A percentile compares a stretch with the other conserved stretches of the same genome.
phyloP scores from a whole-genome alignment of 805 yeast species.

The Saccharomycopsis fibuligera region DNA sequence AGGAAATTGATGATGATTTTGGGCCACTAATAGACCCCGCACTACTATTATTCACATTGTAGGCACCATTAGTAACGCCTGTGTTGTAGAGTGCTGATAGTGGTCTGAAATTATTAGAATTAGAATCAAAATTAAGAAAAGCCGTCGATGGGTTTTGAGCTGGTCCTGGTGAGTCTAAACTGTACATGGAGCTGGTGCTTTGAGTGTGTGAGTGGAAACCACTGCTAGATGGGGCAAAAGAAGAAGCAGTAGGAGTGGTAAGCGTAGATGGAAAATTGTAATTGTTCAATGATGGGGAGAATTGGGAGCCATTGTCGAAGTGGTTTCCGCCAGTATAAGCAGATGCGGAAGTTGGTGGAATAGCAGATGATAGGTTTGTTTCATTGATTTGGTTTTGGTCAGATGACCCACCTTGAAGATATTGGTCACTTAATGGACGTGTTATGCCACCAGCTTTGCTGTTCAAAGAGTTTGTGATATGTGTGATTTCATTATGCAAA shows the following conservation, averaged over 20 bases:
- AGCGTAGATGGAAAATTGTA: slow-evolving; percentile 8
- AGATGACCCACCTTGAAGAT: no score
- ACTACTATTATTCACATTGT: not conserved
- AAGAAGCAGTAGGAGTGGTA: not conserved
- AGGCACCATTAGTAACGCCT: not conserved
- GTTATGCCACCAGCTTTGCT: not conserved
- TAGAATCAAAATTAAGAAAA: not conserved
- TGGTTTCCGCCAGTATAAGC: not conserved
- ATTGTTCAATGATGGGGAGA: not conserved
- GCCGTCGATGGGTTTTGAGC: not conserved
- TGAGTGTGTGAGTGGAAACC: slow-evolving; percentile 3
- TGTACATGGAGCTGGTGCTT: slow-evolving; percentile 1
- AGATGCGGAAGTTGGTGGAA: not conserved
- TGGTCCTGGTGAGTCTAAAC: slow-evolving; percentile 1
- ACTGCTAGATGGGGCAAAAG: not conserved
- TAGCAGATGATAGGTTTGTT: not conserved
- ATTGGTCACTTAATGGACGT: not conserved
- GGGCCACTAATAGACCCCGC: not conserved
- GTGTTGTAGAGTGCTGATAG: not conserved
- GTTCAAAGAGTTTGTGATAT: not conserved
- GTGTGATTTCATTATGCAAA: slow-evolving; percentile 8
- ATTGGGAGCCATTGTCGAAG: not conserved
- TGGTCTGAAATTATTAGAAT: not conserved
- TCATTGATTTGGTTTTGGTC: not conserved
- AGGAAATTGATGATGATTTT: slow-evolving; percentile 1